A percentile compares a stretch with the other conserved stretches of the same genome.
Conservation (phyloP, 2,329 filamentous ascomycete genomes). For the Tolypocladium pustulatum region DNA sequence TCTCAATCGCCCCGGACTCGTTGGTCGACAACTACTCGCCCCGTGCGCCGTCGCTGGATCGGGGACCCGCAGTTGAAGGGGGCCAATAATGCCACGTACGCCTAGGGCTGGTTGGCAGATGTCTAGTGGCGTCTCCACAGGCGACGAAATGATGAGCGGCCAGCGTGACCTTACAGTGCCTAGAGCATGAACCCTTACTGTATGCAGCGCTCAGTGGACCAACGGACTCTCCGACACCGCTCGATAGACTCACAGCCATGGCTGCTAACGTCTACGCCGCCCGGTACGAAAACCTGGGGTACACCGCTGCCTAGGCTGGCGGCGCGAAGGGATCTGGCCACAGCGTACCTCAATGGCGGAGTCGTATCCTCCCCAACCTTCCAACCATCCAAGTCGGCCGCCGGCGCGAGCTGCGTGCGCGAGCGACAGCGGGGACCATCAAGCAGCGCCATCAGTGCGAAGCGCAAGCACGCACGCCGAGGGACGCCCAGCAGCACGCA, state of each 20-base stretch:
- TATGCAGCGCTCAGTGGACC: background rate
- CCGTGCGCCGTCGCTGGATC: background rate
- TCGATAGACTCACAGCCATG: background rate
- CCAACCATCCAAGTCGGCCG: background rate
- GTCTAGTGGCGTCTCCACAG: constrained; percentile 6
- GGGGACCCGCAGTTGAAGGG: background rate
- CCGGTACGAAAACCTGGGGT: background rate
- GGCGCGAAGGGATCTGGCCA: too few relatives aligned
- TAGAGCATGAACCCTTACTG: background rate
- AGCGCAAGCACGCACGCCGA: background rate
- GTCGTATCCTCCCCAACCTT: background rate
- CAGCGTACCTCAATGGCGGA: background rate
- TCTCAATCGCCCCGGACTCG: background rate
- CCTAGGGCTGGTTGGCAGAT: background rate
- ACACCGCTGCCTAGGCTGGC: background rate
- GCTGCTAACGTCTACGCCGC: background rate
- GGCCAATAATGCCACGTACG: constrained; percentile 2
- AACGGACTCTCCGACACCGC: background rate
- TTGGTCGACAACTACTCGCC: background rate
- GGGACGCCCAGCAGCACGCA: background rate
- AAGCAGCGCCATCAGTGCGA: background rate
- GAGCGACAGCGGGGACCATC: background rate
- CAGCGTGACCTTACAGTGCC: constrained; percentile 9
- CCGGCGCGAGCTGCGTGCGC: background rate
- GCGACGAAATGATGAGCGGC: constrained; percentile 9